Evolutionary conservation across 805 yeast species (phyloP).

Genomic region (Barnettozyma populi): DNA sequence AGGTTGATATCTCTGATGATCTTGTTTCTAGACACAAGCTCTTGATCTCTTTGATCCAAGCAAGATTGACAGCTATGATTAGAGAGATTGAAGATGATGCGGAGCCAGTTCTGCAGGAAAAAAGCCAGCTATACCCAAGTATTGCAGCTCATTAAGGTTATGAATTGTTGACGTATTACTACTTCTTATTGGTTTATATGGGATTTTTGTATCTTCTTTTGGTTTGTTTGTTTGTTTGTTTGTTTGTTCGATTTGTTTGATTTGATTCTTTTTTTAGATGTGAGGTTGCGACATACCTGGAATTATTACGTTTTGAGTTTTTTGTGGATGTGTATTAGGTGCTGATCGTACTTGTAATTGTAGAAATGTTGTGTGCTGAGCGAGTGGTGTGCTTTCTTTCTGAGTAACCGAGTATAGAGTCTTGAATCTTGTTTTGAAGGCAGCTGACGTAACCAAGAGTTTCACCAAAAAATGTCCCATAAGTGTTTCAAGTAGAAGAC

Average conservation of each 20-base stretch:
- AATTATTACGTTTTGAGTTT: not conserved
- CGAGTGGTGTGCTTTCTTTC: not conserved
- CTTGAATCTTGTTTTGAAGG: too few species aligned
- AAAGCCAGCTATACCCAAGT: slow-evolving; percentile 17
- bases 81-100: slow-evolving; percentile 7
- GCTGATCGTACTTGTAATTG: not conserved
- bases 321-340: not conserved
- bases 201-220: not conserved
- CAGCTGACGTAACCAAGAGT: not conserved
- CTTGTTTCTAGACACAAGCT: slow-evolving; percentile 15
- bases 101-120: not conserved
- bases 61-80: slow-evolving; percentile 13
- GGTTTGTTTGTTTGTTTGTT: not conserved
- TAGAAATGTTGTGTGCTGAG: too few species aligned
- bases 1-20: slow-evolving; percentile 6
- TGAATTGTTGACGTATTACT: not conserved
- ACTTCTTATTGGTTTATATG: not conserved
- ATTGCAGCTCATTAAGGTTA: slow-evolving; percentile 14
- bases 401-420: too few species aligned
- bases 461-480: not conserved
- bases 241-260: too few species aligned
- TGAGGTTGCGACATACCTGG: not conserved
- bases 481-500: not conserved
- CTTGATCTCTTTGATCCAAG: slow-evolving; percentile 16
- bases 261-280: not conserved